Evolutionary conservation across 306 rosid species (phyloP), one percentile per base, ranked within the genome.

Genomic region (Benincasa hispida): DNA sequence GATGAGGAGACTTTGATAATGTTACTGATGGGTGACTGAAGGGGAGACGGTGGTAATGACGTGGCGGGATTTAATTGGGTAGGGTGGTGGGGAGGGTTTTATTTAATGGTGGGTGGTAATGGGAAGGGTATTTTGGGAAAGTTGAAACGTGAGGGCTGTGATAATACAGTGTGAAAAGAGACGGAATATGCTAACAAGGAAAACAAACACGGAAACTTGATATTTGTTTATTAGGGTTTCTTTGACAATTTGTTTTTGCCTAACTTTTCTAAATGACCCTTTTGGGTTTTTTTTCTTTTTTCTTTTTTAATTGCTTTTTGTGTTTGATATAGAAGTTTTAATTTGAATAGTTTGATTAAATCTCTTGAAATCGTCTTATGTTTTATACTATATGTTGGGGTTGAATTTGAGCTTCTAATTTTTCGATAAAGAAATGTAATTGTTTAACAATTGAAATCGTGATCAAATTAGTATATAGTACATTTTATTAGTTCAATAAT

Each of bases 121-220:
- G 10, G 25, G 0, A 25, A 27, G 76, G 76, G 76, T 70, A 70
- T 70, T 70, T 70, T 70, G 59, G 76, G 59, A 42, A 68, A 39
- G 21, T 42, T 42, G 56, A 68, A 69, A 69, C 74, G 74, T 41
- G 48, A 6, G 34, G 30, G n/a, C 34, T 11, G 74, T 67, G 74
- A 39, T 53, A 67, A 39, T 41, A 67, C 2, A 22, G 53, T 41
- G 30, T 41, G 74, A 41, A 67, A 67, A 41, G 74, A n/a, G 74
- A 69, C 76, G 59, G 76, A 70, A 70, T 24, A 45, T 70, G 76
- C 41, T 8, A 15, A 70, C 8, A 70, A n/a, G 41, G 27, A 70
- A 50, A 15, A 48, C 59, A 45, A 25, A 47, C 59, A 47, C 76
- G 59, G 17, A 34, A 70, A 47, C 58, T 17, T 27, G 15, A 24